Conservation (phyloP, 2,329 filamentous ascomycete species). For the Lecanosticta acicola region DNA sequence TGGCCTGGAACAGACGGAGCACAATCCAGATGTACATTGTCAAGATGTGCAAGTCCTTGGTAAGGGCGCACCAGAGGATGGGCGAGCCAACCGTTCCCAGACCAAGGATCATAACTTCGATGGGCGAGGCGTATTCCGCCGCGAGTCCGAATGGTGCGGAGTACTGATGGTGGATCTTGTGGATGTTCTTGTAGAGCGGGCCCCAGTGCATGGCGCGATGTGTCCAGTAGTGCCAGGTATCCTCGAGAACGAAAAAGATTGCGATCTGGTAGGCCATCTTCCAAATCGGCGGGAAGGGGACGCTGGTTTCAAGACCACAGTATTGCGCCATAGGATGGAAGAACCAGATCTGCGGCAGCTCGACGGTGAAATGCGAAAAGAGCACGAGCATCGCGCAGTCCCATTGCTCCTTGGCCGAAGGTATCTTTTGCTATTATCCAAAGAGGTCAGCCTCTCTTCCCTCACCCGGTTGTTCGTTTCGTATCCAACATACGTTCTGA, state of each 20-base stretch:
- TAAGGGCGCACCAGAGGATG: constrained; percentile 76
- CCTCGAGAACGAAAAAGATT: constrained; percentile 92
- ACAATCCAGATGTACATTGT: constrained; percentile 99
- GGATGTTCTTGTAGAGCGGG: constrained; percentile 89
- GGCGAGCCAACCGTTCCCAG: constrained; percentile 78
- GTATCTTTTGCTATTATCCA: constrained; percentile 63
- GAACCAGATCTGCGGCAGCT: constrained; percentile 97
- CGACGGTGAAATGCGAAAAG: constrained; percentile 92
- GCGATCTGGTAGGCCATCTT: constrained; percentile 89
- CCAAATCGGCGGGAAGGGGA: constrained; percentile 79
- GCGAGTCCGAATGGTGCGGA: constrained; percentile 94
- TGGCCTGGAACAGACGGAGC: constrained; percentile 89
- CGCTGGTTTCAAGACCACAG: constrained; percentile 79
- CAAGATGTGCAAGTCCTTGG: constrained; percentile 82
- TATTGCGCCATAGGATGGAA: constrained; percentile 96
- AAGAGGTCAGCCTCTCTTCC: constrained; percentile 20
- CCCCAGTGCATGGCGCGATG: constrained; percentile 92
- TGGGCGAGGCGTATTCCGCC: constrained; percentile 94
- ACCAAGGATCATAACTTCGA: constrained; percentile 92
- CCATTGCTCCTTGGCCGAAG: constrained; percentile 89
- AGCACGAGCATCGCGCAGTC: constrained; percentile 89
- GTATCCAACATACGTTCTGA: constrained; percentile 59
- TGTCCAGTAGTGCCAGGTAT: constrained; percentile 97
- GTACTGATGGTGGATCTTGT: constrained; percentile 99
- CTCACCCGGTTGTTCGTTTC: background rate